Evolutionary conservation across 768 basidiomycete species (phyloP).

Genomic region (Suillus luteus): DNA sequence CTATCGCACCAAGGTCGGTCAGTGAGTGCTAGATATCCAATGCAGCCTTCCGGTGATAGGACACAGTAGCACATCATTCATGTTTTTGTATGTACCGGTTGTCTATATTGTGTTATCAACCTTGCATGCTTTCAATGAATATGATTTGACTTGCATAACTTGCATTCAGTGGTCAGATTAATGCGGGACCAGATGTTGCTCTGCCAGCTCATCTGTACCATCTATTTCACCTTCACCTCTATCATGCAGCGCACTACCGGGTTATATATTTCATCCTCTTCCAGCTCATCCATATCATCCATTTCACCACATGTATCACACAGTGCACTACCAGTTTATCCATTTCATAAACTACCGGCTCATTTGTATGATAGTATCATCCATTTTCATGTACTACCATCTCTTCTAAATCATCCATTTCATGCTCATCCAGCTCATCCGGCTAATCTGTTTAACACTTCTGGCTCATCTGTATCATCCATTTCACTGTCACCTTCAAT

Average conservation of each 20-base stretch:
- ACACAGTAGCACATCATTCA: background rate
- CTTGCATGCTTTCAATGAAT: background rate
- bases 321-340: too few species aligned
- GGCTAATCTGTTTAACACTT: too few species aligned
- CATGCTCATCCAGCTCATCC: too few species aligned
- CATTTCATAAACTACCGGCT: too few species aligned
- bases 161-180: background rate
- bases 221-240: background rate
- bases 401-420: too few species aligned
- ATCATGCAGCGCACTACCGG: too few species aligned
- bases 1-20: background rate
- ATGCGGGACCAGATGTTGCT: background rate
- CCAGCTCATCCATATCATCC: too few species aligned
- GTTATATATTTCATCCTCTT: too few species aligned
- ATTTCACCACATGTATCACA: too few species aligned
- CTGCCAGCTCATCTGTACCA: background rate
- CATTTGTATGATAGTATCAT: too few species aligned
- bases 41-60: background rate
- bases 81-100: background rate
- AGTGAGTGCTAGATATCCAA: background rate
- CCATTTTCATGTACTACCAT: too few species aligned
- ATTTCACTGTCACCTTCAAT: background rate
- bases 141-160: background rate
- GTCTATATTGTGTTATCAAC: constrained; percentile 1
- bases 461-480: too few species aligned